These are phyloP conservation scores for Tirmania nivea DNA, from an alignment of 495 filamentous ascomycete species.

Conservation along the genomic window DNA sequence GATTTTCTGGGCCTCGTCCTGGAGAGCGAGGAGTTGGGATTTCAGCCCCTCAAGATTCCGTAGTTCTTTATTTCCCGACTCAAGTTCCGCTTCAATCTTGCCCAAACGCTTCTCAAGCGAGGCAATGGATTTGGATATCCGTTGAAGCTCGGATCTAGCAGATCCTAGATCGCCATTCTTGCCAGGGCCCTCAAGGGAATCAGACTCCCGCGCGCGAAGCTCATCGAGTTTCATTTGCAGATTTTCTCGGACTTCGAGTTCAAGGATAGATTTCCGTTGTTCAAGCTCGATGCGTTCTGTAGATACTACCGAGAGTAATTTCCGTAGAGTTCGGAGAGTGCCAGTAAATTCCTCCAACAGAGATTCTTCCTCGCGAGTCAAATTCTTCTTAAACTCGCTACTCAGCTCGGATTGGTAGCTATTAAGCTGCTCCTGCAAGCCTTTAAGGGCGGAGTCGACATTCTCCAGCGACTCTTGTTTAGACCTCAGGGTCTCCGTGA, in stretches of 20 bases:
- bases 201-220: constrained; percentile 54
- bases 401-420: constrained; percentile 57
- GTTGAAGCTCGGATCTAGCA: constrained; percentile 61
- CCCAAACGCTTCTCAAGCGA: constrained; percentile 42
- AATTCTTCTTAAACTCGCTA: constrained; percentile 77
- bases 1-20: constrained; percentile 52
- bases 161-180: constrained; percentile 52
- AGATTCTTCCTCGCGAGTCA: constrained; percentile 62
- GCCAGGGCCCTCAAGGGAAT: constrained; percentile 35
- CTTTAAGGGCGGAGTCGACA: constrained; percentile 52
- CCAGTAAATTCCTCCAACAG: constrained; percentile 48
- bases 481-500: constrained; percentile 49
- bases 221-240: constrained; percentile 70
- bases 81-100: constrained; percentile 50
- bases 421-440: constrained; percentile 47
- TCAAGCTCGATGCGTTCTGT: constrained; percentile 58
- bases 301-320: constrained; percentile 51
- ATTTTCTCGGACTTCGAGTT: constrained; percentile 70
- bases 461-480: constrained; percentile 47
- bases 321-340: constrained; percentile 47
- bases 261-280: constrained; percentile 49
- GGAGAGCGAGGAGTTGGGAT: constrained; percentile 39
- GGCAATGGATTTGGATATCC: constrained; percentile 37
- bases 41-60: constrained; percentile 40
- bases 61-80: constrained; percentile 38